Percentiles rank a stretch among this genome's conserved stretches.
phyloP scores from a whole-genome alignment of 2,329 filamentous ascomycete species.

The Epichloe gansuensis region DNA sequence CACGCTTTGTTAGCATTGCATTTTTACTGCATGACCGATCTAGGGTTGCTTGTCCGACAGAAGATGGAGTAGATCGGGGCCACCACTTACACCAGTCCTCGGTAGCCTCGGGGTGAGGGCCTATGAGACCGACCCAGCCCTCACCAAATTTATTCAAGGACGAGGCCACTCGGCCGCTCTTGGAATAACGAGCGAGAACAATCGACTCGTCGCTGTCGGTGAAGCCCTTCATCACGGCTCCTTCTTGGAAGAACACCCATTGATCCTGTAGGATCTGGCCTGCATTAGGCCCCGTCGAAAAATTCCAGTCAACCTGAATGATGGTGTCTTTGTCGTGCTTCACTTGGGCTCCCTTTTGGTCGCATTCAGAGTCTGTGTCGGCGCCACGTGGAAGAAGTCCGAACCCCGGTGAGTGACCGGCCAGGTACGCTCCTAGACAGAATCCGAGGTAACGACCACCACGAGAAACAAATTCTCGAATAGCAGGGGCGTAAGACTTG shows the following conservation, averaged over 20 bases:
- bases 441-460: slow-evolving; percentile 16
- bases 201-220: slow-evolving; percentile 4
- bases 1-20: no score
- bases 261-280: slow-evolving; percentile 8
- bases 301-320: slow-evolving; percentile 15
- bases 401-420: slow-evolving; percentile 12
- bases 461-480: slow-evolving; percentile 12
- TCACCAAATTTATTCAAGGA: slow-evolving; percentile 12
- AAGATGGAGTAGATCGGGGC: no score
- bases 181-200: slow-evolving; percentile 13
- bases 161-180: slow-evolving; percentile 12
- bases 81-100: slow-evolving; percentile 14
- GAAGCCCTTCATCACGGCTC: slow-evolving; percentile 11
- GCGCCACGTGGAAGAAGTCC: slow-evolving; percentile 10
- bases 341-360: slow-evolving; percentile 10
- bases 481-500: slow-evolving; percentile 7
- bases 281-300: slow-evolving; percentile 8
- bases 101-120: slow-evolving; percentile 15
- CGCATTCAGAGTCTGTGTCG: slow-evolving; percentile 8
- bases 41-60: no score
- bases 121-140: slow-evolving; percentile 15
- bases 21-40: not conserved
- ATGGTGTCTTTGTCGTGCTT: slow-evolving; percentile 10
- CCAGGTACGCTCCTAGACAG: slow-evolving; percentile 17
- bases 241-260: slow-evolving; percentile 18